Evolutionary conservation across 176 grass and related monocot genomes (phyloP), one percentile per base, ranked within the genome.

Genomic region (Hsuehochloa calcarea): DNA sequence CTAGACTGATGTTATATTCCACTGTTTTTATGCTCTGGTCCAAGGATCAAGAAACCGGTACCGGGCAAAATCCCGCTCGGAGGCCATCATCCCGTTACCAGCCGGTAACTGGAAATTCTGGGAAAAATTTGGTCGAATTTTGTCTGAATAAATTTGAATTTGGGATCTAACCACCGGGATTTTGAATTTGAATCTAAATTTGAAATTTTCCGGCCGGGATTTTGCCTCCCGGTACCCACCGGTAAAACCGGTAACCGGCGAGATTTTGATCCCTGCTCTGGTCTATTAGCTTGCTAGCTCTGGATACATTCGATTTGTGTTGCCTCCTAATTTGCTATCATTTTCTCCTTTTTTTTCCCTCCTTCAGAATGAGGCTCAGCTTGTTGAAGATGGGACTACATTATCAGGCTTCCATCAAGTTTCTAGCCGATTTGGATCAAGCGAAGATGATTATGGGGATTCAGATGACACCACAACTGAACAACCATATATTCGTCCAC

Each of bases 361-460:
- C 22, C 58, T 82, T 74, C 76, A 94, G 92, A 70, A 91, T 82
- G 89, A 89, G 55, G 87, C 80, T 22, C 91, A 88, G 27, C 70
- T 94, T 78, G 84, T 94, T 54, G 87, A 94, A 73, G 89, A 89
- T 85, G 74, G 89, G 23, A 82, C 79, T 2, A 50, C 84, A 71
- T 77, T 91, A 20, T 88, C 89, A 80, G 86, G 87, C 31, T 84
- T 89, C 45, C 79, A 79, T 23, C 78, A 74, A 81, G 80, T 64
- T 37, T 80, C 82, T 38, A 88, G 67, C 59, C 75, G 82, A 43
- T 90, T 87, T 62, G 84, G 70, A 17, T 94, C 89, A n/a, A 91
- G 92, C 22, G 89, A 94, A 77, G 92, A 94, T 81, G 92, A 94
- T 84, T 89, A 87, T 69, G 68, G 56, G 0, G 92, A 94, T 65